Base-by-base conservation (phyloP, 441 rosid genomes). In the Bocquillonia castaneifolia region DNA sequence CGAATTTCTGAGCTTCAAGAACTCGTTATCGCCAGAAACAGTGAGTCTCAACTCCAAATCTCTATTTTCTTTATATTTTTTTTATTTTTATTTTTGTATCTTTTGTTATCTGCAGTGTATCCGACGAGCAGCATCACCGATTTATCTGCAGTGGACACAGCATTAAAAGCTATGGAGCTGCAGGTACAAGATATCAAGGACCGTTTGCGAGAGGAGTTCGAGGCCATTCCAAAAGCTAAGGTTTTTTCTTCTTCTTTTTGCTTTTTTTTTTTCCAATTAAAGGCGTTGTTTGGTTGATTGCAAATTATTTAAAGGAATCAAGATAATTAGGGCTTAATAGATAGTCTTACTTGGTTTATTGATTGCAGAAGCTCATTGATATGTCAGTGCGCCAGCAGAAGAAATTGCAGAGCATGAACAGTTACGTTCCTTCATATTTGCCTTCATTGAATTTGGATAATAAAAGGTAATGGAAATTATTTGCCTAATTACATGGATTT, bases 21-120 rank as follows among this genome's bases (percentile, higher is more conserved):
- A 70, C 93, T 93, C 83, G 95, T 89, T 23, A 88, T 93, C 72
- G 97, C 83, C 40, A 77, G 96, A 22, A 91, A 93, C 91, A 88
- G 95, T 91, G 78, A 86, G 97, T 79, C 45, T 72, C 61, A 26
- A 14, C 66, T 10, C 28, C 31, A 63, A 0, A 3, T 13, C 9
- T 54, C 58, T 50, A 40, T 61, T 25, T 10, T 0, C 22, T 8
- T n/a, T 32, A 22, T 8, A 0, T 45, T 29, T 32, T 63, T 3
- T 18, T 13, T 2, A 6, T 53, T 37, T 31, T 20, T n/a, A 39
- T 31, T 44, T 8, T 2, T 25, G 0, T 62, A 53, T 39, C 69
- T 20, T 20, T 5, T 22, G 47, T 26, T 2, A 10, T 18, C 15
- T 12, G 54, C 80, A 93, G 97, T 89, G 95, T 88, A 85, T 71